Percentiles rank a stretch among this genome's conserved stretches.
phyloP scores from a whole-genome alignment of 176 grass and related monocot genomes.

The Zea luxurians region DNA sequence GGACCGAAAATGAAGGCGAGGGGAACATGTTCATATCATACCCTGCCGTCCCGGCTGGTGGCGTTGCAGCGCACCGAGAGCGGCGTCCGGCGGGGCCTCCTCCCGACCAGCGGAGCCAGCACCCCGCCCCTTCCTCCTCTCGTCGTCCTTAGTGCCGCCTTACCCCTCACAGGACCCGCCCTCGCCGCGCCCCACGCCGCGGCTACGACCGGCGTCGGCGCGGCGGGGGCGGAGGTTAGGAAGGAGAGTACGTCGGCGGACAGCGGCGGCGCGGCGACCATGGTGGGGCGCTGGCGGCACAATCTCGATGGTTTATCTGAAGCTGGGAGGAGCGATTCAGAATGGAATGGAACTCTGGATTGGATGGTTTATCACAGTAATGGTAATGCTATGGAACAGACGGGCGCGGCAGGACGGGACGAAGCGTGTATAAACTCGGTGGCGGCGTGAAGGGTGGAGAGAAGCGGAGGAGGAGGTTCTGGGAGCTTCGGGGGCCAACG shows the following conservation, averaged over 20 bases:
- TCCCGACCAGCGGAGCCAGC: conserved; percentile 37
- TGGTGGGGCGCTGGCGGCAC: not conserved
- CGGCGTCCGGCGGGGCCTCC: conserved; percentile 1
- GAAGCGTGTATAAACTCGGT: not conserved
- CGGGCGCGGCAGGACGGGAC: not conserved
- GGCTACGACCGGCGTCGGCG: conserved; percentile 40
- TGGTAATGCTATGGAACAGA: not conserved
- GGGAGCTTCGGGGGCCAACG: conserved; percentile 41
- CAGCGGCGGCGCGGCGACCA: conserved; percentile 46
- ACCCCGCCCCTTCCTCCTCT: not conserved
- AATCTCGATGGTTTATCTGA: not conserved
- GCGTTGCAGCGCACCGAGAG: conserved; percentile 46
- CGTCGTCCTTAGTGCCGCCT: conserved; percentile 19
- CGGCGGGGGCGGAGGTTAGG: not conserved
- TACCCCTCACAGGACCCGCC: not conserved
- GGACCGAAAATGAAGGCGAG: not conserved
- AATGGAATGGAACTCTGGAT: not conserved
- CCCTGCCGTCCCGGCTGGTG: conserved; percentile 53
- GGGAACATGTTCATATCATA: not conserved
- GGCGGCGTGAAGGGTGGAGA: not conserved
- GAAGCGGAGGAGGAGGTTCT: conserved; percentile 34
- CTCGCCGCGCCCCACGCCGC: conserved; percentile 46
- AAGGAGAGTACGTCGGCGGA: not conserved
- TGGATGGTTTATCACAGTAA: not conserved
- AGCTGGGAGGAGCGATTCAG: not conserved